phyloP scores from a whole-genome alignment of 2,329 filamentous ascomycete genomes.

The Cladorrhinum sp. region DNA sequence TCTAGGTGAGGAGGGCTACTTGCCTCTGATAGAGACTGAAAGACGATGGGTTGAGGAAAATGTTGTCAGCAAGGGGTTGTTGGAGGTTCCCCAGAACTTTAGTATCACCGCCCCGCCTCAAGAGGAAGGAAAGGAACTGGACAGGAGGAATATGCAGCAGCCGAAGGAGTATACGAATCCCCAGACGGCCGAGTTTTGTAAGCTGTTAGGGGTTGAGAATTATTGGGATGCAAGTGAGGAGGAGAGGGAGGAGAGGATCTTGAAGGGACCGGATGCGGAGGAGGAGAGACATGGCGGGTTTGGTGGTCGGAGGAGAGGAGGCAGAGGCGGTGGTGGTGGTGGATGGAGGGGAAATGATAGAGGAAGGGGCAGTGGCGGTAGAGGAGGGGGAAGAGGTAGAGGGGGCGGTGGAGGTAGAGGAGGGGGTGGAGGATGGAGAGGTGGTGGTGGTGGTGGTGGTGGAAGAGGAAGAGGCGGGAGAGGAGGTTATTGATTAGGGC shows the following conservation, averaged over 20 bases:
- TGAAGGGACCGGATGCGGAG: constrained; percentile 52
- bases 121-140: constrained; percentile 51
- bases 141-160: constrained; percentile 53
- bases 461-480: constrained; percentile 13
- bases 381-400: constrained; percentile 36
- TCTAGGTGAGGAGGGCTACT: constrained; percentile 67
- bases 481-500: background rate
- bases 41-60: constrained; percentile 78
- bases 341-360: constrained; percentile 38
- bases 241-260: constrained; percentile 60
- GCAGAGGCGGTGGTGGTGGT: constrained; percentile 35
- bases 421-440: constrained; percentile 25
- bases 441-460: constrained; percentile 4
- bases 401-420: constrained; percentile 30
- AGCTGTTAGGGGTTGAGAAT: constrained; percentile 73
- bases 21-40: constrained; percentile 64
- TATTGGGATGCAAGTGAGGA: constrained; percentile 69
- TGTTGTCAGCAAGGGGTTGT: constrained; percentile 57
- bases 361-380: constrained; percentile 35
- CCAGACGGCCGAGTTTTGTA: constrained; percentile 80
- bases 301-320: constrained; percentile 29
- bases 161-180: constrained; percentile 82
- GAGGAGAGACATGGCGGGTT: constrained; percentile 26
- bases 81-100: constrained; percentile 78
- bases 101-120: constrained; percentile 70